Percentiles rank a stretch among this genome's conserved stretches.
Conservation (phyloP, 805 yeast species). For the Lipomyces sp. region DNA sequence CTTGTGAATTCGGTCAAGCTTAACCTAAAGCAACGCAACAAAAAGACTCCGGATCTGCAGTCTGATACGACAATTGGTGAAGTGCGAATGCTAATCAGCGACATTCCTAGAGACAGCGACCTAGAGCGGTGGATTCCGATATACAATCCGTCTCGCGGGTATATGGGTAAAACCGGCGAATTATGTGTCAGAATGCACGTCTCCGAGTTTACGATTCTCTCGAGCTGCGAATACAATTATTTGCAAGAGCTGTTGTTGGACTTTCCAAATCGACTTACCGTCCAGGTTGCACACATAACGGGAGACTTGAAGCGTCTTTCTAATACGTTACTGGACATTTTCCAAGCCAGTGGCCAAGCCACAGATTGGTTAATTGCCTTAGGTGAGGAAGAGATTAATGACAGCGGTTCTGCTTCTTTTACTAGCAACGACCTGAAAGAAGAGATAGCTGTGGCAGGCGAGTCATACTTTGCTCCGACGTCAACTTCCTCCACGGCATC, state of each 20-base stretch:
- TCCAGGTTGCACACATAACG: constrained; percentile 50
- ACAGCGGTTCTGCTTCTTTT: constrained; percentile 23
- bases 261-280: constrained; percentile 42
- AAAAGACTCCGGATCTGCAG: constrained; percentile 17
- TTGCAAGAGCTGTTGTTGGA: constrained; percentile 63
- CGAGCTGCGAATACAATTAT: constrained; percentile 62
- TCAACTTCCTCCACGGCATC: not conserved
- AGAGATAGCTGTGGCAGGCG: not conserved
- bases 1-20: constrained; percentile 34
- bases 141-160: constrained; percentile 25
- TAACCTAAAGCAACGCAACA: constrained; percentile 28
- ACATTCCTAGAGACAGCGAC: constrained; percentile 30
- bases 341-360: constrained; percentile 70
- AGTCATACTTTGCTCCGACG: not conserved
- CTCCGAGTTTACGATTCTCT: constrained; percentile 47
- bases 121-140: constrained; percentile 42
- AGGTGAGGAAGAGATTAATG: constrained; percentile 65
- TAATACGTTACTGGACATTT: constrained; percentile 66
- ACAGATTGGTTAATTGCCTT: constrained; percentile 74
- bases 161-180: constrained; percentile 36
- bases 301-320: constrained; percentile 42
- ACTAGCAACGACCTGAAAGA: not conserved
- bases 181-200: constrained; percentile 41
- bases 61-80: constrained; percentile 30
- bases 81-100: constrained; percentile 32